Base-by-base conservation (phyloP, 1,139 yeast genomes). In the Scheffersomyces parashehatae region DNA sequence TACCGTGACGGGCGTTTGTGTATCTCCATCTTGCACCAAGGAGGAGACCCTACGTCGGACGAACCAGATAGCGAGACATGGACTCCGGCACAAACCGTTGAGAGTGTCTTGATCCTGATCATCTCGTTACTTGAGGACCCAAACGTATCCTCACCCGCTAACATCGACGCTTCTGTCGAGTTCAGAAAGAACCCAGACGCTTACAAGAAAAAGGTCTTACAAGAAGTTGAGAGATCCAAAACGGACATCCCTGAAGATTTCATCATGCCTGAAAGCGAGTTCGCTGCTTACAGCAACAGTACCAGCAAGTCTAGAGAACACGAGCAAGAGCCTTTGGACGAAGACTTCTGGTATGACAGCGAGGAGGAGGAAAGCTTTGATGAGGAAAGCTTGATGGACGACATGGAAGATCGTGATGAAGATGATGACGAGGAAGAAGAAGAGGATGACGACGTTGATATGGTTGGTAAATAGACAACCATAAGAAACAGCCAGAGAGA, bases 21-120 rank as follows among this genome's bases (percentile, higher is more conserved):
- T 73, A 90, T 91, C 51, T 88, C 96, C 42, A 91, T 91, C 54
- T 75, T 91, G 50, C 98, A 91, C 65, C 89, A 86, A 57, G 83
- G 88, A 16, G 97, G 97, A 16, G 95, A 88, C 60, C 87, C 88
- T 30, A 85, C 93, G 41, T 79, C 88, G 36, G 97, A 89, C 54
- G 97, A 90, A 63, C 95, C 91, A 4, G 97, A 89, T 56, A 84
- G 85, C 47, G 98, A 87, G 64, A 87, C 91, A 20, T 91, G 98
- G 98, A 82, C 93, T 36, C 98, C 98, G 0, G 97, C 96, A 3
- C 98, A 91, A 68, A 85, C 95, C 11, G 98, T 89, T 8, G 98
- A 91, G 66, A 77, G 88, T 35, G 97, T 91, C 9, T 78, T 91
- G 58, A 86, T 91, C 48, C 87, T 96, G 38, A 91, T 91, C 55